phyloP scores from a whole-genome alignment of 2,329 filamentous ascomycete genomes.

The Trichoderma sp. region DNA sequence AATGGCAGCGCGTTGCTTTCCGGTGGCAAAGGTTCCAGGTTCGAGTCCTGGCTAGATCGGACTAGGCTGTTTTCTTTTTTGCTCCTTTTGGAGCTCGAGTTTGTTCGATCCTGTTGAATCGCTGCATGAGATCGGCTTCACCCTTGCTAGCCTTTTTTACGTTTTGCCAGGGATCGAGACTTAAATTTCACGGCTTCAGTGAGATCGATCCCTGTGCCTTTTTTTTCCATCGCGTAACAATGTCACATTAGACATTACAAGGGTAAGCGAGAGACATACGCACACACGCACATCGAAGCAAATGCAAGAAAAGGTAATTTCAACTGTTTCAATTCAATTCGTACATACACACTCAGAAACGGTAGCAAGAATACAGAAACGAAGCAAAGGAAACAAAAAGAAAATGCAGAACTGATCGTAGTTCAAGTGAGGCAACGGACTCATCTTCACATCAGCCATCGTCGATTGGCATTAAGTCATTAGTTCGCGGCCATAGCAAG shows the following conservation, averaged over 20 bases:
- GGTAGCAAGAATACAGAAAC: conserved; percentile 2
- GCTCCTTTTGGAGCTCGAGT: neutral
- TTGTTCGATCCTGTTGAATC: neutral
- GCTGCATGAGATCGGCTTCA: neutral
- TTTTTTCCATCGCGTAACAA: neutral
- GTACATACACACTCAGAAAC: conserved; percentile 2
- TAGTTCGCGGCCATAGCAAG: conserved; percentile 9
- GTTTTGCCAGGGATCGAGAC: neutral
- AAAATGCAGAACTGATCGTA: neutral
- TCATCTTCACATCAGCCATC: conserved; percentile 4
- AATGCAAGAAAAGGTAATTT: neutral
- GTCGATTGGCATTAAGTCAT: conserved; percentile 23
- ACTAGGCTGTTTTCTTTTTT: neutral
- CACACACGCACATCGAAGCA: neutral
- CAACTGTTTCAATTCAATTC: conserved; percentile 6
- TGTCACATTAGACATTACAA: neutral
- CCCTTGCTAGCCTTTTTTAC: neutral
- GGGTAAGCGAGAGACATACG: neutral
- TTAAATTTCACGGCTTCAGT: neutral
- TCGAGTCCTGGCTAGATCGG: conserved; percentile 38
- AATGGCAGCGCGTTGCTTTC: conserved; percentile 34
- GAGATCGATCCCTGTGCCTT: neutral
- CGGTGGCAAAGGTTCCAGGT: conserved; percentile 40
- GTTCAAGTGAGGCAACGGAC: neutral
- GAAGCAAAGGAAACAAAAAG: neutral